Conservation (phyloP, 1,284 basidiomycete genomes). For the Crepidotus sp. region DNA sequence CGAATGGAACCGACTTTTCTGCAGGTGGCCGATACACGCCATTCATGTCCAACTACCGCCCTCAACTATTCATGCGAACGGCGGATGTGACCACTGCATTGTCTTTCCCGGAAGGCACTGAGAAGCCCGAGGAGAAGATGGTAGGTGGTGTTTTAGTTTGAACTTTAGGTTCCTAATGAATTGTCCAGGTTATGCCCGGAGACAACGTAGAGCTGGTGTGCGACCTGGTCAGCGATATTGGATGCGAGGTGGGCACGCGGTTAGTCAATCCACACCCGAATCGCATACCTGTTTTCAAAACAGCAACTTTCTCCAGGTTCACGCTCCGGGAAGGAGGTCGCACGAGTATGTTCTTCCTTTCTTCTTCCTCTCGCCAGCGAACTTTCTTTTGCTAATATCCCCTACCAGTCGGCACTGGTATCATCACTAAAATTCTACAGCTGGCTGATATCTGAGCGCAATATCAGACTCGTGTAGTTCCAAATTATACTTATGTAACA, state of each 20-base stretch:
- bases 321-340: constrained; percentile 96
- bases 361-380: neutral
- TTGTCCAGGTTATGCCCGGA: constrained; percentile 85
- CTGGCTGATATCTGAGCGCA: constrained; percentile 16
- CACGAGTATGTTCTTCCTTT: constrained; percentile 54
- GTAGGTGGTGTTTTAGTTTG: constrained; percentile 26
- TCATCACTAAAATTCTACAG: constrained; percentile 77
- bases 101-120: constrained; percentile 79
- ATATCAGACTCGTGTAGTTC: constrained; percentile 11
- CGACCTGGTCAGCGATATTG: constrained; percentile 81
- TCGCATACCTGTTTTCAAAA: neutral
- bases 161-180: constrained; percentile 11
- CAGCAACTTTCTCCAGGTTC: constrained; percentile 49
- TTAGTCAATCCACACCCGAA: constrained; percentile 26
- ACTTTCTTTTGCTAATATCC: constrained; percentile 7
- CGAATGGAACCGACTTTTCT: neutral
- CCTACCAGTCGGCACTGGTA: constrained; percentile 75
- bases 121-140: constrained; percentile 77
- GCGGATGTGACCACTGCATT: constrained; percentile 87
- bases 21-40: constrained; percentile 89
- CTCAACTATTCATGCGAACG: constrained; percentile 95
- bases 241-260: constrained; percentile 86
- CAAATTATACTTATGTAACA: constrained; percentile 14
- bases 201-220: constrained; percentile 96
- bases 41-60: constrained; percentile 94